These are phyloP conservation scores for Citrus reticulata DNA, from an alignment of 345 rosid species.

Conservation along the genomic window DNA sequence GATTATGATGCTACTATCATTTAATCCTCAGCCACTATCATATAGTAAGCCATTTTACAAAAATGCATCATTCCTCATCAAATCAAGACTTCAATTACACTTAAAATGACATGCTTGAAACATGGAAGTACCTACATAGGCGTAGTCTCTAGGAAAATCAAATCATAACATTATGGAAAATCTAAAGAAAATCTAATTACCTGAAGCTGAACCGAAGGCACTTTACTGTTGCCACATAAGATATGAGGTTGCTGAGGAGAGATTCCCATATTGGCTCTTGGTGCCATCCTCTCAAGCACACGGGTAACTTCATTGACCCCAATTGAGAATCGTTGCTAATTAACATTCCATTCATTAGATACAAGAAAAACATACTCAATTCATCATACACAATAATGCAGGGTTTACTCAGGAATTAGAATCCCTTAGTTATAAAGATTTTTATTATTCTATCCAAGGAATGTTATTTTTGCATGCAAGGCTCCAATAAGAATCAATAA, in stretches of 20 bases:
- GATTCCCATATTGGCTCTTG: slow-evolving; percentile 18
- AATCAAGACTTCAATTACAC: not conserved
- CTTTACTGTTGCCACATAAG: slow-evolving; percentile 11
- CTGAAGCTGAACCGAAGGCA: slow-evolving; percentile 51
- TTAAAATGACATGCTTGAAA: not conserved
- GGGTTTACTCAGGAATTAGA: not conserved
- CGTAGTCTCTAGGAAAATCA: too few species aligned
- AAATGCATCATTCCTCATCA: not conserved
- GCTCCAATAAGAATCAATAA: not conserved
- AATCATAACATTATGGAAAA: not conserved
- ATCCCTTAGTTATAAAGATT: not conserved
- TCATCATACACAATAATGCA: not conserved
- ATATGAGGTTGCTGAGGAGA: slow-evolving; percentile 6
- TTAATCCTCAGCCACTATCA: not conserved
- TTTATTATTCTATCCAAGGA: not conserved
- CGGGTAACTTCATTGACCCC: slow-evolving; percentile 92
- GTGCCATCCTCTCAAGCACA: slow-evolving; percentile 63
- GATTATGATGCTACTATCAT: not conserved
- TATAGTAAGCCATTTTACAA: not conserved
- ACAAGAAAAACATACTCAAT: not conserved
- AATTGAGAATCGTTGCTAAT: slow-evolving; percentile 72
- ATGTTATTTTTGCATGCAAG: not conserved
- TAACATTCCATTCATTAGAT: slow-evolving; percentile 1
- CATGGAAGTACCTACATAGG: not conserved
- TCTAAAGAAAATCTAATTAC: slow-evolving; percentile 17